These are phyloP conservation scores for Drechslerella coelobrocha DNA, from an alignment of 2,329 filamentous ascomycete species.

Conservation along the genomic window DNA sequence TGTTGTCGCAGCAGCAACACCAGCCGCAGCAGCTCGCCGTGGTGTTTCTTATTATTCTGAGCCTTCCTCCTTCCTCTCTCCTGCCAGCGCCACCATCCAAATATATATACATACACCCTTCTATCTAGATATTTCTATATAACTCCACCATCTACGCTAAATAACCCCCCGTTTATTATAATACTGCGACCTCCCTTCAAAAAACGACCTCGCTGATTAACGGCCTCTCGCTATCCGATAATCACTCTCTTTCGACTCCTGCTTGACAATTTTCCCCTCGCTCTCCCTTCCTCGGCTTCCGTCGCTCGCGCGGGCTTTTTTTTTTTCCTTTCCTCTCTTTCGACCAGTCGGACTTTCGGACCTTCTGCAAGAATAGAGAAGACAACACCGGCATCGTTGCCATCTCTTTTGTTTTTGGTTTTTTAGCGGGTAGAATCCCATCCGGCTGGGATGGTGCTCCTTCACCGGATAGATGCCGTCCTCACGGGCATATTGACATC, in stretches of 20 bases:
- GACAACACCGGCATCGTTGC: not conserved
- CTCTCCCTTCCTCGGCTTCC: constrained; percentile 15
- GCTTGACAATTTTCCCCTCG: constrained; percentile 14
- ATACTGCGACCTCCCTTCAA: not conserved
- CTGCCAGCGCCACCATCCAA: not conserved
- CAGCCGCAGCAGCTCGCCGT: not conserved
- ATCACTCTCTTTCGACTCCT: constrained; percentile 36
- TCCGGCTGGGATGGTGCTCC: constrained; percentile 47
- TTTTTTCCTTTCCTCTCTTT: not conserved
- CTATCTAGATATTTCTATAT: too few species aligned
- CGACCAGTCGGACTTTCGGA: not conserved
- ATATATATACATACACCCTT: too few species aligned
- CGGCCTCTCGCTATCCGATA: constrained; percentile 6
- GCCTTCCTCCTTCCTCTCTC: not conserved
- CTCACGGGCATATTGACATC: constrained; percentile 44
- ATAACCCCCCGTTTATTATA: not conserved
- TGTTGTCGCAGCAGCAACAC: constrained; percentile 2
- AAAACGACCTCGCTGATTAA: constrained; percentile 15
- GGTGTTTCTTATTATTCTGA: not conserved
- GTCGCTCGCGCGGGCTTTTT: constrained; percentile 5
- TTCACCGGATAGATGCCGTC: constrained; percentile 46
- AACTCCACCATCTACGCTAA: too few species aligned
- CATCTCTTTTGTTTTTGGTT: not conserved
- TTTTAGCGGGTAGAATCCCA: constrained; percentile 2
- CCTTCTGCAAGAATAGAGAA: not conserved